Evolutionary conservation across 345 rosid species (phyloP).

Genomic region (Psidium guajava): DNA sequence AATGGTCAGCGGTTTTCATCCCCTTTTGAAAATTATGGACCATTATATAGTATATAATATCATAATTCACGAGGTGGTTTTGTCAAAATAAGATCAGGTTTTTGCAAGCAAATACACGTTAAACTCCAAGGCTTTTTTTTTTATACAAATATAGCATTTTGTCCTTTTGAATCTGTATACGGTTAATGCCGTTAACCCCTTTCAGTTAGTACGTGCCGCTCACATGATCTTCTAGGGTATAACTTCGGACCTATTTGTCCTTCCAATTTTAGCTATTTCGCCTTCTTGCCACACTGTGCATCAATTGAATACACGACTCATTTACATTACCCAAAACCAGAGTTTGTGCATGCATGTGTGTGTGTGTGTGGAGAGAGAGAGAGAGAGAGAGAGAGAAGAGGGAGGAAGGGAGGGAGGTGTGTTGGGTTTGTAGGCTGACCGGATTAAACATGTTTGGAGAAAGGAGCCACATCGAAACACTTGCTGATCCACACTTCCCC

Average conservation of each 20-base stretch:
- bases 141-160: neutral
- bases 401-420: neutral
- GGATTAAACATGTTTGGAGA: neutral
- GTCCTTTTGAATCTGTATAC: neutral
- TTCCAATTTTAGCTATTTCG: neutral
- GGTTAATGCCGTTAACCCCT: neutral
- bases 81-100: neutral
- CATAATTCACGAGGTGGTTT: neutral
- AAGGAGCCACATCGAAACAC: neutral
- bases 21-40: neutral
- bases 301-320: neutral
- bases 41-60: neutral
- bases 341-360: neutral
- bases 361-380: neutral
- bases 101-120: neutral
- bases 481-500: neutral
- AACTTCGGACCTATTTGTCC: neutral
- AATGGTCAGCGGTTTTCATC: neutral
- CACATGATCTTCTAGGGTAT: neutral
- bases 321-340: neutral
- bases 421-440: slow-evolving; percentile 1
- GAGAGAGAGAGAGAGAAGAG: neutral
- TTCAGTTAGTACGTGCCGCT: neutral
- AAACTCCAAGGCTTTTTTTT: neutral
- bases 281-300: neutral